Evolutionary conservation across 495 filamentous ascomycete species (phyloP).

Genomic region (Neurospora pannonica): DNA sequence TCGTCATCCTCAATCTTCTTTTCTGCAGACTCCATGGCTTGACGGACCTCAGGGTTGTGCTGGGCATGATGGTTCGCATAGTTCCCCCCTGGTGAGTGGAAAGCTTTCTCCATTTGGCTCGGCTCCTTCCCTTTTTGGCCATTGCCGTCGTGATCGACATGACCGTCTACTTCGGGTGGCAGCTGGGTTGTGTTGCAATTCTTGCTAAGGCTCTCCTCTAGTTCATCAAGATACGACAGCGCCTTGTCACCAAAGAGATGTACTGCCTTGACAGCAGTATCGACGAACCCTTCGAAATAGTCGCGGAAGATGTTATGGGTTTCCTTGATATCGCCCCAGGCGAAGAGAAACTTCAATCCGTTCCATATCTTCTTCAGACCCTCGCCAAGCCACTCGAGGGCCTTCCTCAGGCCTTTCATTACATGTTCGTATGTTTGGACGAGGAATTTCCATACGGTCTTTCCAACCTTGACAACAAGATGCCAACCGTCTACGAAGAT

Average conservation of each 20-base stretch:
- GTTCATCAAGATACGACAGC: neutral
- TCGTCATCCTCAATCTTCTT: neutral
- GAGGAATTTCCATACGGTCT: neutral
- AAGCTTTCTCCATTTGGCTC: neutral
- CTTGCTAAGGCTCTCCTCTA: neutral
- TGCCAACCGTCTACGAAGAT: neutral
- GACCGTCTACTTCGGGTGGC: neutral
- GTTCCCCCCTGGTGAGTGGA: neutral
- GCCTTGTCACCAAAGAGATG: neutral
- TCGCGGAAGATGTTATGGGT: neutral
- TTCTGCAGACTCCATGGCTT: neutral
- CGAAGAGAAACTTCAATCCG: neutral
- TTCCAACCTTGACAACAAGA: neutral
- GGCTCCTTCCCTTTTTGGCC: neutral
- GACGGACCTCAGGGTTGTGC: neutral
- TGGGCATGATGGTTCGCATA: neutral
- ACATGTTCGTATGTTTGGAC: neutral
- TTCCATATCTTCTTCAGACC: neutral
- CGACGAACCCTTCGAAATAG: neutral
- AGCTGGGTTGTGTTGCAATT: neutral
- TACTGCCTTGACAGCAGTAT: neutral
- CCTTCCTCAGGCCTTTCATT: neutral
- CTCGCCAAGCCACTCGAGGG: neutral
- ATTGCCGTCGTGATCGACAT: neutral
- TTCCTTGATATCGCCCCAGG: neutral